These are phyloP conservation scores for Chimonanthus praecox DNA, from an alignment of 164 flowering plant species.

Conservation along the genomic window DNA sequence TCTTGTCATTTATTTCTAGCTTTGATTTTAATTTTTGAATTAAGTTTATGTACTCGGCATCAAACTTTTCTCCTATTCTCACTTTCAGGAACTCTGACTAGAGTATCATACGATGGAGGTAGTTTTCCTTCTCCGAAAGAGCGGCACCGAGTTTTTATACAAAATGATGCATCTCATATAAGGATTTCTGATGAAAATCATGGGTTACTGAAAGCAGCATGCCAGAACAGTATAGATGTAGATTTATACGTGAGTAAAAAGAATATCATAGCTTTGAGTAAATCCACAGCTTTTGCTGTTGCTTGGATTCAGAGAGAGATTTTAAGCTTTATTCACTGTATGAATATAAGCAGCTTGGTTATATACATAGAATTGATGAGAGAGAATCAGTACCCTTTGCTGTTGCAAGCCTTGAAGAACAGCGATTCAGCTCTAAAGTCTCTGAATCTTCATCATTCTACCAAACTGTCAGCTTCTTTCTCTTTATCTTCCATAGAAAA, in stretches of 20 bases:
- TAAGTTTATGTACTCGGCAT: neutral
- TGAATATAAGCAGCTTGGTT: conserved; percentile 1
- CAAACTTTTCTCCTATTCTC: neutral
- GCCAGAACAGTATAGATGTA: neutral
- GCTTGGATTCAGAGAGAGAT: conserved; percentile 3
- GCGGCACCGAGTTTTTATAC: neutral
- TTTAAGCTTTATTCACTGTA: neutral
- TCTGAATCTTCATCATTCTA: neutral
- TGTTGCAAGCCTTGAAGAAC: conserved; percentile 1
- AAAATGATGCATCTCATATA: conserved; percentile 1
- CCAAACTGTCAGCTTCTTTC: conserved; percentile 6
- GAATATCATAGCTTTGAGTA: neutral
- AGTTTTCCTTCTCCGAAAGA: conserved; percentile 1
- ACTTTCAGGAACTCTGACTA: conserved; percentile 7
- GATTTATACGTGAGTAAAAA: conserved; percentile 3
- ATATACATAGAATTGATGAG: neutral
- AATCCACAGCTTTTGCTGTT: conserved; percentile 5
- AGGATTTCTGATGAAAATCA: conserved; percentile 1
- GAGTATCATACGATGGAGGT: conserved; percentile 5
- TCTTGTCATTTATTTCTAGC: neutral
- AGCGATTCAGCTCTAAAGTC: conserved; percentile 3
- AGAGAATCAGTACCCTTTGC: neutral
- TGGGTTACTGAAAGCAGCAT: neutral
- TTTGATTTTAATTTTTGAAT: neutral
- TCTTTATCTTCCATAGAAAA: conserved; percentile 1